A percentile compares a stretch with the other conserved stretches of the same genome.
phyloP scores from a whole-genome alignment of 495 filamentous ascomycete species.

The Astrocystis sublimbata region DNA sequence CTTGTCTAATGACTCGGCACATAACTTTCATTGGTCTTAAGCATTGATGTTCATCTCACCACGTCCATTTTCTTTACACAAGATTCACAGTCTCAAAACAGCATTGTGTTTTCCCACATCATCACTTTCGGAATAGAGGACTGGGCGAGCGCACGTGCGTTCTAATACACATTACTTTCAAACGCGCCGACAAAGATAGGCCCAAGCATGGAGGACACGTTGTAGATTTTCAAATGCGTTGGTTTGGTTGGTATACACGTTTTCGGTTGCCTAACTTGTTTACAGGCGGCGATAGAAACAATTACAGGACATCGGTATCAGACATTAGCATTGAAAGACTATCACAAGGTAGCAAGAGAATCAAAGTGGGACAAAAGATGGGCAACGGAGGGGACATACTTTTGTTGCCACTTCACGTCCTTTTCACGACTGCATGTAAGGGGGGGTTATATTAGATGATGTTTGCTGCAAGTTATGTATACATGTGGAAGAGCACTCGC shows the following conservation, averaged over 20 bases:
- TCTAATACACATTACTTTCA: background rate
- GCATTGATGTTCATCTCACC: background rate
- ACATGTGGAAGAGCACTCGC: background rate
- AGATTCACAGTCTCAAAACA: background rate
- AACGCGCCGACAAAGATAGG: background rate
- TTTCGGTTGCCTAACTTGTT: background rate
- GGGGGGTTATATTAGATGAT: background rate
- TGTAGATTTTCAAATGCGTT: background rate
- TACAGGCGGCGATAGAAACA: background rate
- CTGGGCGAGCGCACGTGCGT: background rate
- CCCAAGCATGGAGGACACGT: background rate
- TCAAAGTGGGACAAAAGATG: background rate
- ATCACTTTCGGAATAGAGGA: conserved; percentile 1
- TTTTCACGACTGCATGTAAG: background rate
- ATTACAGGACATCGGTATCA: no score
- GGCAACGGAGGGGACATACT: background rate
- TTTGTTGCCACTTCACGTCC: background rate
- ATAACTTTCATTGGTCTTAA: background rate
- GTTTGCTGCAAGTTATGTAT: background rate
- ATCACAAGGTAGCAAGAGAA: background rate
- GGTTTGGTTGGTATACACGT: background rate
- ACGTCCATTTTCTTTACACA: background rate
- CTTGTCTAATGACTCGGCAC: background rate
- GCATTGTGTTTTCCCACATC: background rate
- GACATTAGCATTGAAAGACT: background rate